Evolutionary conservation across 169 alveolate species (phyloP).

Genomic region (Cryptosporidium ubiquitum): DNA sequence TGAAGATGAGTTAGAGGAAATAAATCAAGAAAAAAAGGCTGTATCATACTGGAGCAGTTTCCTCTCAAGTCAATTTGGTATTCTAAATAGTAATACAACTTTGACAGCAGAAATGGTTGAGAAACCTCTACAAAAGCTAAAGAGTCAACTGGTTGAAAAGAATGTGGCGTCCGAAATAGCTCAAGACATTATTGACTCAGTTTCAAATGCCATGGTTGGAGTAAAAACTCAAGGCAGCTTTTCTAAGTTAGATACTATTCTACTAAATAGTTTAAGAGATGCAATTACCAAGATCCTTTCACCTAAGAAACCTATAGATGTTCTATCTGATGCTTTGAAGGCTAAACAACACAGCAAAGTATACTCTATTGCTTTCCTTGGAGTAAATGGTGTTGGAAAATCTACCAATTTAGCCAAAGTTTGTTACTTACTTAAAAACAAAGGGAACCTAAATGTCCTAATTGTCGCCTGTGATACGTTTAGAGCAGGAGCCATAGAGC

Average conservation of each 20-base stretch:
- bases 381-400: conserved; percentile 99
- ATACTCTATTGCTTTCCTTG: conserved; percentile 93
- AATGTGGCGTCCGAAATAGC: conserved; percentile 93
- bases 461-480: conserved; percentile 99
- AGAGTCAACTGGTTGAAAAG: conserved; percentile 86
- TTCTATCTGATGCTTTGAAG: conserved; percentile 89
- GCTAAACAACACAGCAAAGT: conserved; percentile 91
- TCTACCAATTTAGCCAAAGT: conserved; percentile 98
- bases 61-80: conserved; percentile 83
- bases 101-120: conserved; percentile 87
- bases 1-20: conserved; percentile 76
- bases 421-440: conserved; percentile 92
- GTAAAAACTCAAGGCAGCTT: conserved; percentile 88
- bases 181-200: conserved; percentile 85
- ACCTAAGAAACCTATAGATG: conserved; percentile 90
- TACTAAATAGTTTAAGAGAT: conserved; percentile 85
- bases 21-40: conserved; percentile 77
- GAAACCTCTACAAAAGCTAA: conserved; percentile 85
- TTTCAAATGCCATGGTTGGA: conserved; percentile 85
- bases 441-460: conserved; percentile 94
- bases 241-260: conserved; percentile 84
- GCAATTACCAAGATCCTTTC: conserved; percentile 89
- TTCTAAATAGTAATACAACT: conserved; percentile 85
- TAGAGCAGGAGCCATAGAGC: conserved; percentile 99
- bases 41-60: conserved; percentile 85